A percentile compares a stretch with the other conserved stretches of the same genome.
Evolutionary conservation across 164 flowering plant genomes (phyloP).

Genomic region (Stephania yunnanensis): DNA sequence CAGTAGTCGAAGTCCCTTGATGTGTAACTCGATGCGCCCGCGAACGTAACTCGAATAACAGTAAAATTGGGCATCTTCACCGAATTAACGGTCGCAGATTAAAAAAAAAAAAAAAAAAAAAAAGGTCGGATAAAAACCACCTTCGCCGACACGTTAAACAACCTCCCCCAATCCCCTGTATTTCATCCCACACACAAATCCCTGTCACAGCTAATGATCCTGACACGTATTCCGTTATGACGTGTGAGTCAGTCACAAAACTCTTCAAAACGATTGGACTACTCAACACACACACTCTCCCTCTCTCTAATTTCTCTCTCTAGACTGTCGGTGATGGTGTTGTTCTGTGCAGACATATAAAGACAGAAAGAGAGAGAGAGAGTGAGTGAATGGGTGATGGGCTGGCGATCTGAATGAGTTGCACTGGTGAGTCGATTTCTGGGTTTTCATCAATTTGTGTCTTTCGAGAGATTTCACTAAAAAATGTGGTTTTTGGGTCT

Average conservation of each 20-base stretch:
- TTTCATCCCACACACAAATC: not conserved
- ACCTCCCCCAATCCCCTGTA: not conserved
- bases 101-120: too few species aligned
- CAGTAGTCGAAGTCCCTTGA: too few species aligned
- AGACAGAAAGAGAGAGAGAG: not conserved
- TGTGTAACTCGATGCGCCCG: too few species aligned
- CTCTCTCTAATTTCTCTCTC: not conserved
- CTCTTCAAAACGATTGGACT: not conserved
- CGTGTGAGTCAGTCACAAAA: not conserved
- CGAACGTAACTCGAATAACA: too few species aligned
- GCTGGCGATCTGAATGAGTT: not conserved
- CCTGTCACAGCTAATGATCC: not conserved
- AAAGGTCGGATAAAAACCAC: not conserved
- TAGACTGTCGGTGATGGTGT: not conserved
- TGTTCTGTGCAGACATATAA: not conserved
- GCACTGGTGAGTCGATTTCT: not conserved
- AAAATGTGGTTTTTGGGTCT: not conserved
- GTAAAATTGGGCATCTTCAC: not conserved
- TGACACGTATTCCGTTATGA: not conserved
- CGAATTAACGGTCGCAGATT: not conserved
- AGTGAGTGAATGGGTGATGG: not conserved
- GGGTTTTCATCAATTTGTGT: not conserved
- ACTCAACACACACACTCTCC: not conserved
- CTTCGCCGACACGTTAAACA: conserved; percentile 1
- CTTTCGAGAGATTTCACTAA: not conserved